phyloP scores from a whole-genome alignment of 2,329 filamentous ascomycete species.

The Orbilia blumenaviensis region DNA sequence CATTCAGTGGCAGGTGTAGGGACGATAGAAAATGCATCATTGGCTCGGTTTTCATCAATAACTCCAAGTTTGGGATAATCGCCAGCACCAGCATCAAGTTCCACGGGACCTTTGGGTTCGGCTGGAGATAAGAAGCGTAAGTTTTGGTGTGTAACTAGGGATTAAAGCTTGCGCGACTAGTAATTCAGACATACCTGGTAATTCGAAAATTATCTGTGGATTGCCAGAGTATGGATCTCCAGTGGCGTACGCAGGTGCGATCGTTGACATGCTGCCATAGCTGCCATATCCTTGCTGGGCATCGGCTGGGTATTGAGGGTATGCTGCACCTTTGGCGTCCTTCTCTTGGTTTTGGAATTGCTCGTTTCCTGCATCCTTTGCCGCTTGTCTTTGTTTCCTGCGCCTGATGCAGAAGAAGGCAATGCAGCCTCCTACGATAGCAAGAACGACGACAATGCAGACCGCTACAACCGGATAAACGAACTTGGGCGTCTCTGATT shows the following conservation, averaged over 20 bases:
- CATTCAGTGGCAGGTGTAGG: slow-evolving; percentile 51
- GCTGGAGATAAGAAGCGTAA: slow-evolving; percentile 29
- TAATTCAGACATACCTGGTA: slow-evolving; percentile 30
- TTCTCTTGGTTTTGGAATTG: slow-evolving; percentile 49
- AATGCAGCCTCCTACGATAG: slow-evolving; percentile 42
- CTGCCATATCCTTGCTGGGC: slow-evolving; percentile 29
- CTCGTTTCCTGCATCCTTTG: slow-evolving; percentile 44
- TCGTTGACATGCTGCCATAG: slow-evolving; percentile 42
- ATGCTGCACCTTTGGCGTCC: slow-evolving; percentile 15
- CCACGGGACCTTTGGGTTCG: slow-evolving; percentile 42
- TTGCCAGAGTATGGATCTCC: slow-evolving; percentile 31
- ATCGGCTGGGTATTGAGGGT: slow-evolving; percentile 36
- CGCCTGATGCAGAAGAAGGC: slow-evolving; percentile 48
- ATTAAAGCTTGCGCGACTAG: slow-evolving; percentile 5
- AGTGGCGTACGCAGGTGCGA: slow-evolving; percentile 42
- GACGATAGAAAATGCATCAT: slow-evolving; percentile 42
- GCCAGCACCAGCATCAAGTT: slow-evolving; percentile 35
- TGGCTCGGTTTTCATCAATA: slow-evolving; percentile 30
- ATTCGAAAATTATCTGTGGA: slow-evolving; percentile 44
- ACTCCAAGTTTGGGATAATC: slow-evolving; percentile 42
- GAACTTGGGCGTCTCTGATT: slow-evolving; percentile 43
- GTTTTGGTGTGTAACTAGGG: not conserved
- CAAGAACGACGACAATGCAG: slow-evolving; percentile 42
- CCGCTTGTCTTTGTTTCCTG: slow-evolving; percentile 24
- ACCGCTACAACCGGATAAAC: slow-evolving; percentile 48